Evolutionary conservation across 768 basidiomycete species (phyloP).

Genomic region (Suillus occidentalis): DNA sequence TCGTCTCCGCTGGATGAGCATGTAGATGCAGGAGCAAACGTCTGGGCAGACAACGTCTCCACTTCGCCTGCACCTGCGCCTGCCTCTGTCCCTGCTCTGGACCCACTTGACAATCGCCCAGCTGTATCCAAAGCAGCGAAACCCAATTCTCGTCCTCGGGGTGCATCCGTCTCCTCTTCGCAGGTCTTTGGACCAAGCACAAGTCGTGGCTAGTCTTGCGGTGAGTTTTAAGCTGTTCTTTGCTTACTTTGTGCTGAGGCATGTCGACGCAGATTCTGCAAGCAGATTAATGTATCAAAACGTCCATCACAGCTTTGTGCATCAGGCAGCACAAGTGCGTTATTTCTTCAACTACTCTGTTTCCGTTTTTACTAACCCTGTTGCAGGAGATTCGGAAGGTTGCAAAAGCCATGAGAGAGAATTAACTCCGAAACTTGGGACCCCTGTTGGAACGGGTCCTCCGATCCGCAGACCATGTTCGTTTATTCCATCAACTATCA

Average conservation of each 20-base stretch:
- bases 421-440: constrained; percentile 51
- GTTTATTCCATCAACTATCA: constrained; percentile 15
- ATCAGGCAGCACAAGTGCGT: constrained; percentile 45
- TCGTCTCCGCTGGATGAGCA: constrained; percentile 22
- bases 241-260: constrained; percentile 4
- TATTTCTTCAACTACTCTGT: constrained; percentile 35
- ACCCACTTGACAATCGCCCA: not conserved
- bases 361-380: constrained; percentile 3
- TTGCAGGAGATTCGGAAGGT: constrained; percentile 49
- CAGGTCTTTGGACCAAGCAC: constrained; percentile 13
- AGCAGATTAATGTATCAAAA: constrained; percentile 38
- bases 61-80: not conserved
- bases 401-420: constrained; percentile 65
- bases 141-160: constrained; percentile 25
- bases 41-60: constrained; percentile 27
- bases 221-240: constrained; percentile 41
- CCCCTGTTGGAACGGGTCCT: constrained; percentile 36
- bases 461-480: constrained; percentile 44
- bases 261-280: constrained; percentile 57
- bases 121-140: constrained; percentile 20
- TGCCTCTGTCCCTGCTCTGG: not conserved
- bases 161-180: constrained; percentile 26
- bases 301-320: constrained; percentile 49
- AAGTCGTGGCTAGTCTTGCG: not conserved
- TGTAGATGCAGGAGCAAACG: constrained; percentile 20